Conservation (phyloP, 768 basidiomycete genomes). For the Udeniomyces megalosporus region DNA sequence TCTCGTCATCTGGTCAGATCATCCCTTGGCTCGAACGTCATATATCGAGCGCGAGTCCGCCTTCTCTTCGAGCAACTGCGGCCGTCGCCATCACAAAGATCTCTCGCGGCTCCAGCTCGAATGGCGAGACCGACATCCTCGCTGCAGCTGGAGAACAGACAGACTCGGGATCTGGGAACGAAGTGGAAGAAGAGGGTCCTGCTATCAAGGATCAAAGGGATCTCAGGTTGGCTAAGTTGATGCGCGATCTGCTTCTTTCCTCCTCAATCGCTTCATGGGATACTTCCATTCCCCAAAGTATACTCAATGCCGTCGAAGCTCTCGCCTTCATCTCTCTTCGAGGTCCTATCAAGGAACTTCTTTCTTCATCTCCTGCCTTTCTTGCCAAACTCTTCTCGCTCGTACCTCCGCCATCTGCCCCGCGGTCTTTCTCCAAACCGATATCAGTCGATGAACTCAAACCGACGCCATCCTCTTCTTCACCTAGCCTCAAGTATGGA, state of each 20-base stretch:
- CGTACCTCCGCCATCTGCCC: constrained; percentile 13
- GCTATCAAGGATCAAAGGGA: constrained; percentile 24
- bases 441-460: constrained; percentile 30
- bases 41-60: constrained; percentile 35
- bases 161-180: constrained; percentile 1
- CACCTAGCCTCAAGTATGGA: constrained; percentile 51
- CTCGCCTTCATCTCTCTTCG: constrained; percentile 64
- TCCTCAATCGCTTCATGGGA: constrained; percentile 6
- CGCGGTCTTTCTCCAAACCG: constrained; percentile 37
- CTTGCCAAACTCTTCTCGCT: constrained; percentile 28
- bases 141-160: background rate
- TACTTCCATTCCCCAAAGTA: constrained; percentile 30
- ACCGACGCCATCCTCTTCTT: constrained; percentile 17
- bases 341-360: constrained; percentile 44
- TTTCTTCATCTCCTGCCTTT: constrained; percentile 43
- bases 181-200: constrained; percentile 8
- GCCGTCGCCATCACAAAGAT: constrained; percentile 67
- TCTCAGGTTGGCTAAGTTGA: constrained; percentile 37
- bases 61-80: constrained; percentile 42
- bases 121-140: background rate
- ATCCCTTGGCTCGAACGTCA: constrained; percentile 52
- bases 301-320: constrained; percentile 60
- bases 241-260: constrained; percentile 39
- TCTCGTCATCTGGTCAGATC: constrained; percentile 33
- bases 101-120: constrained; percentile 33